phyloP scores from a whole-genome alignment of 2,329 filamentous ascomycete genomes.

The Fusarium domesticum region DNA sequence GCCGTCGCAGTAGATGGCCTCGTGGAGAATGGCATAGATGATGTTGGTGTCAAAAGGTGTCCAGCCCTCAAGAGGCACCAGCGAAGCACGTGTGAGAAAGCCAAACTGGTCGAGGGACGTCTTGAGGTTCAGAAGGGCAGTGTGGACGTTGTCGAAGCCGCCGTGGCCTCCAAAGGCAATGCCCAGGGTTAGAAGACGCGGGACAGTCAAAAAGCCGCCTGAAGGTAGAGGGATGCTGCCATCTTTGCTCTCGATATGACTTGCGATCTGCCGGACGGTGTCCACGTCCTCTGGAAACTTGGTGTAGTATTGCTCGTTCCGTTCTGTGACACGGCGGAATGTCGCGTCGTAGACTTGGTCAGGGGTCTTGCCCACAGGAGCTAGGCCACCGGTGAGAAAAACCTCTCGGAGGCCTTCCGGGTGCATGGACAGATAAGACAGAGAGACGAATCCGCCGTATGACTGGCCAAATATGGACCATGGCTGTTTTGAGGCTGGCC shows the following conservation, averaged over 20 bases:
- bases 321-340: constrained; percentile 64
- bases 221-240: constrained; percentile 61
- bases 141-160: constrained; percentile 72
- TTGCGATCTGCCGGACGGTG: constrained; percentile 63
- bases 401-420: constrained; percentile 76
- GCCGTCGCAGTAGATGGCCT: constrained; percentile 79
- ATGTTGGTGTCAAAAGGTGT: constrained; percentile 71
- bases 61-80: constrained; percentile 64
- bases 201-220: constrained; percentile 69
- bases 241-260: constrained; percentile 59
- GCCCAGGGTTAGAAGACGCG: constrained; percentile 74
- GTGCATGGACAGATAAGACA: constrained; percentile 80
- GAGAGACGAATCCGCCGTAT: constrained; percentile 83
- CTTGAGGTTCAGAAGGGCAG: constrained; percentile 65
- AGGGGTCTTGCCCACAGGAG: constrained; percentile 67
- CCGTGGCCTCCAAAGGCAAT: constrained; percentile 76
- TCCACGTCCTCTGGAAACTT: constrained; percentile 82
- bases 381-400: constrained; percentile 81
- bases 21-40: constrained; percentile 84
- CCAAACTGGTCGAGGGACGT: constrained; percentile 73
- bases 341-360: constrained; percentile 74
- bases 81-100: constrained; percentile 69
- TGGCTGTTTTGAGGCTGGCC: constrained; percentile 65
- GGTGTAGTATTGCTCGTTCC: constrained; percentile 75
- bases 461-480: constrained; percentile 90